Base-by-base conservation (phyloP, 352 stramenopile species). In the Globisporangium orthogonon region DNA sequence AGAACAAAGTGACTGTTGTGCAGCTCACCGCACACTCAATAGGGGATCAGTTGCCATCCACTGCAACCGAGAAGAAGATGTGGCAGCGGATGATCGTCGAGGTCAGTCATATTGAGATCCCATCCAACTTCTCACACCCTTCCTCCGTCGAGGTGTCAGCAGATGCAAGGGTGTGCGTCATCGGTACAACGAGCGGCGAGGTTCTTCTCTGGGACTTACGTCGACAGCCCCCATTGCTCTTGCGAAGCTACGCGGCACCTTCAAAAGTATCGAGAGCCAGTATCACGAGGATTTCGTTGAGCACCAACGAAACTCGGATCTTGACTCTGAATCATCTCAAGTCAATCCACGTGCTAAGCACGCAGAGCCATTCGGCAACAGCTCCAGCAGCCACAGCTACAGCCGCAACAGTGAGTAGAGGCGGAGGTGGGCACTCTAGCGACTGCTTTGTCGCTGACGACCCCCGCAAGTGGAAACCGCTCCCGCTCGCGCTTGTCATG, bases 61-160 rank as follows among this genome's bases (percentile, higher is more conserved):
- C 40, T 2, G 4, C 15, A 9, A 33, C 15, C 7, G 57, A 52
- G 37, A 49, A 67, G n/a, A 58, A 58, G n/a, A 75, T 76, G 57
- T 76, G 71, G 68, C 47, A 71, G 49, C 61, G 63, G 4, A 60
- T 71, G 61, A 52, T 45, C 29, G 47, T 70, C 41, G 67, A 64
- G 54, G 56, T 60, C 35, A 43, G 72, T 14, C 28, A 41, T n/a
- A 59, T 69, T 33, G 50, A 17, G 7, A 52, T 51, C 15, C 58
- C 70, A 0, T 53, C 68, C 2, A 63, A 56, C 2, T 60, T 67
- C 35, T 65, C 61, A 0, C 55, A 53, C 31, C 60, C 64, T 14
- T 71, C 70, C n/a, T 77, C 70, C 31, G 48, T 79, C 2, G 56
- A 77, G 11, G 14, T 83, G 0, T 73, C 70, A 1, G 5, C 30